Percentiles rank a stretch among this genome's conserved stretches.
These are phyloP conservation scores for Linnemannia exigua DNA, from an alignment of 192 early-diverging fungal species.

Conservation along the genomic window DNA sequence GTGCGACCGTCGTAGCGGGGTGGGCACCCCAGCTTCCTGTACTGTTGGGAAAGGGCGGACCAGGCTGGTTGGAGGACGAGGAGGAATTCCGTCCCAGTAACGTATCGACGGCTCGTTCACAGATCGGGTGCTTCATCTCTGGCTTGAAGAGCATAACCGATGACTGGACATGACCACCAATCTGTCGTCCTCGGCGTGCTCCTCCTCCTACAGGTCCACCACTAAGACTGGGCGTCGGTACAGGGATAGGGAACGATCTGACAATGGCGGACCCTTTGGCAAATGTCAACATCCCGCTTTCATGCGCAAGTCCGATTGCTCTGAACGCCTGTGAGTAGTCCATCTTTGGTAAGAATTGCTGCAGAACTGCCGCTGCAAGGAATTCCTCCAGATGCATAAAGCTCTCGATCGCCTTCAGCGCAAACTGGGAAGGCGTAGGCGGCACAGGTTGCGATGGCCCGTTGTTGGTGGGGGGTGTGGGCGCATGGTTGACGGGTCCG, in stretches of 20 bases:
- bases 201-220: background rate
- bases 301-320: constrained; percentile 36
- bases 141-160: background rate
- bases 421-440: constrained; percentile 2
- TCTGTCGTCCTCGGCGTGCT: background rate
- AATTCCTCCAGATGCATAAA: constrained; percentile 44
- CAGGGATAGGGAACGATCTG: background rate
- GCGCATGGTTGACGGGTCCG: background rate
- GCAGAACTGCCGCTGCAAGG: constrained; percentile 25
- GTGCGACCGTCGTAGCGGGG: background rate
- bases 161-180: background rate
- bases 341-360: constrained; percentile 46
- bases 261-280: constrained; percentile 1
- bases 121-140: background rate
- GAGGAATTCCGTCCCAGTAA: background rate
- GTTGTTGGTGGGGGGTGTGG: background rate
- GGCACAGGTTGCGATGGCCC: background rate
- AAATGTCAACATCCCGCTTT: constrained; percentile 32
- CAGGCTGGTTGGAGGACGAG: background rate
- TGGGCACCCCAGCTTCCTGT: background rate
- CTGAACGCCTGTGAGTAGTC: constrained; percentile 37
- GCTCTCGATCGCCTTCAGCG: constrained; percentile 32
- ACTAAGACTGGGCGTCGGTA: background rate
- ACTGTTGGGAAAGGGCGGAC: background rate
- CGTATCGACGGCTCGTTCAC: background rate